Evolutionary conservation across 129 eudicot genomes (phyloP).

Genomic region (Pittosporum tobira): DNA sequence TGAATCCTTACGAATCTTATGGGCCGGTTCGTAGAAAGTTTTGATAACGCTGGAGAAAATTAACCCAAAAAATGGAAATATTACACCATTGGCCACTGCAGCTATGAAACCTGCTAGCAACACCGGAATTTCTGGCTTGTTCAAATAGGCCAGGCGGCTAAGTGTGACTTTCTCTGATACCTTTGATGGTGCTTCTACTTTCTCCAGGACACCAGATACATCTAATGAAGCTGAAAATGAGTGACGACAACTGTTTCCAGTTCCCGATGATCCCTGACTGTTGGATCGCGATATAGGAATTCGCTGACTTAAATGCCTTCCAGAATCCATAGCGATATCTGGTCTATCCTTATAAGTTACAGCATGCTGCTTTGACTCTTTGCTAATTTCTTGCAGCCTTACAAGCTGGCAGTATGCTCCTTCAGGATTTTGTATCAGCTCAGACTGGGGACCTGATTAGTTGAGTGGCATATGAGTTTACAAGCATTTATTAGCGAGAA

Average conservation of each 20-base stretch:
- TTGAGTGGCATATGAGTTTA: background rate
- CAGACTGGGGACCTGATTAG: constrained; percentile 7
- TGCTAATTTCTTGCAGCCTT: constrained; percentile 1
- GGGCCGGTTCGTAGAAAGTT: constrained; percentile 29
- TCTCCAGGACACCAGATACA: background rate
- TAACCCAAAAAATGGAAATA: constrained; percentile 32
- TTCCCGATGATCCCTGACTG: constrained; percentile 2
- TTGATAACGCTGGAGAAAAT: constrained; percentile 23
- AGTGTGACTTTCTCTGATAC: constrained; percentile 4
- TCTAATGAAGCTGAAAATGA: constrained; percentile 13
- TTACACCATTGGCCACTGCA: constrained; percentile 26
- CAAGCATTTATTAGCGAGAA: background rate
- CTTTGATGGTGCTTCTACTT: background rate
- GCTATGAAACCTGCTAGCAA: constrained; percentile 25
- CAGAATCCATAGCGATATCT: background rate
- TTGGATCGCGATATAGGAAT: background rate
- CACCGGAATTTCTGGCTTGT: constrained; percentile 34
- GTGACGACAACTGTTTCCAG: background rate
- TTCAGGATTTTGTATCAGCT: constrained; percentile 16
- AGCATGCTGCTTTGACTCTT: background rate
- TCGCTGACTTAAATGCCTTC: background rate
- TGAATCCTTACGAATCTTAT: constrained; percentile 22
- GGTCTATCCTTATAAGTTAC: background rate
- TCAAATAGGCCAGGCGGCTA: constrained; percentile 28
- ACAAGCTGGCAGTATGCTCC: constrained; percentile 18